These are phyloP conservation scores for Canariomyces notabilis DNA, from an alignment of 2,329 filamentous ascomycete species.

Conservation along the genomic window DNA sequence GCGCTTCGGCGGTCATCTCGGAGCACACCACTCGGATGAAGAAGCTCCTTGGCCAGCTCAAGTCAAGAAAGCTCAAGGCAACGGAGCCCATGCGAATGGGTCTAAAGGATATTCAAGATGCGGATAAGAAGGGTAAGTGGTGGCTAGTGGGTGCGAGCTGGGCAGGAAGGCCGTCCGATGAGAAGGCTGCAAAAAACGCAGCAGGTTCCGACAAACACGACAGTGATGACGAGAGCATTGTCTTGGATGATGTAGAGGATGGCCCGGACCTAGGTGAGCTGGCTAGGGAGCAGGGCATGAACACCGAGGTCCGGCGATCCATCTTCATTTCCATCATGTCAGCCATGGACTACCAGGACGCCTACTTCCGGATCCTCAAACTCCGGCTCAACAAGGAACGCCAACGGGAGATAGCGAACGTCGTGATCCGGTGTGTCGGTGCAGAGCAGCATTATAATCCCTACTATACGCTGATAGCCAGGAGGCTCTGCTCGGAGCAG, in stretches of 20 bases:
- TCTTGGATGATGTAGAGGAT: conserved; percentile 38
- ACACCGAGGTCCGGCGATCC: conserved; percentile 78
- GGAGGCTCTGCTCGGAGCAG: conserved; percentile 64
- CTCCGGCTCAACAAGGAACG: conserved; percentile 82
- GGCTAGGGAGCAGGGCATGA: conserved; percentile 79
- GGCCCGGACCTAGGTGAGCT: conserved; percentile 66
- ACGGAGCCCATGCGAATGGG: conserved; percentile 78
- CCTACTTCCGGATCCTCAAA: conserved; percentile 71
- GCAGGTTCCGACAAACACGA: conserved; percentile 22
- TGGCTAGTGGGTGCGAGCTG: conserved; percentile 98
- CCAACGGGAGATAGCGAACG: conserved; percentile 78
- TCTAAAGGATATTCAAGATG: conserved; percentile 74
- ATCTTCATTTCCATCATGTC: conserved; percentile 92
- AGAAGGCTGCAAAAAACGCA: conserved; percentile 11
- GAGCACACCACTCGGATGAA: conserved; percentile 87
- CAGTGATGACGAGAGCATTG: conserved; percentile 29
- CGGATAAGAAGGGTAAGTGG: conserved; percentile 90
- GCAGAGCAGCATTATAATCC: conserved; percentile 83
- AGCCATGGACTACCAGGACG: conserved; percentile 77
- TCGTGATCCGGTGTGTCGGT: conserved; percentile 81
- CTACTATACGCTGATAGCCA: conserved; percentile 85
- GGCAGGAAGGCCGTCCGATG: conserved; percentile 39
- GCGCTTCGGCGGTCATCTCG: conserved; percentile 65
- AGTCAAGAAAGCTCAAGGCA: conserved; percentile 60
- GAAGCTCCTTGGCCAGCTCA: conserved; percentile 77